Evolutionary conservation across 805 yeast species (phyloP).

Genomic region (Metschnikowia lachancei): DNA sequence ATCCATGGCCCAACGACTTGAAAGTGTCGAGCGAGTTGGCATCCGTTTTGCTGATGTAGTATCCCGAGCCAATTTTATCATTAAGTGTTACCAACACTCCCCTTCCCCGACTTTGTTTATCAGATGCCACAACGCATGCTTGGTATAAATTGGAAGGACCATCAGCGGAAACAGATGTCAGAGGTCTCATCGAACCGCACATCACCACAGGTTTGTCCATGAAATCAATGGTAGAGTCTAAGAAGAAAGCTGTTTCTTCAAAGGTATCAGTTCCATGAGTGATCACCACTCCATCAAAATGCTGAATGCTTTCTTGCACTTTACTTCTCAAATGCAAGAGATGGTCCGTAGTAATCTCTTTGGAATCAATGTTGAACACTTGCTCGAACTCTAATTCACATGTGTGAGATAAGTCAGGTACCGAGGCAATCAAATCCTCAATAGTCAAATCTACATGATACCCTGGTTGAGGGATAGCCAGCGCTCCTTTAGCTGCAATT

Average conservation of each 20-base stretch:
- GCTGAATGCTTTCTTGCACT: constrained; percentile 42
- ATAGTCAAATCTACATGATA: constrained; percentile 50
- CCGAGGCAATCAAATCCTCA: constrained; percentile 36
- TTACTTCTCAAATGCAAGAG: constrained; percentile 46
- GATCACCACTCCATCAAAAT: constrained; percentile 58
- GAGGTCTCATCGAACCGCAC: constrained; percentile 75
- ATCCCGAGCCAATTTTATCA: constrained; percentile 68
- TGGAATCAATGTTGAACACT: constrained; percentile 59
- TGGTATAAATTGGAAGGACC: constrained; percentile 73
- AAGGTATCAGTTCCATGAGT: constrained; percentile 73
- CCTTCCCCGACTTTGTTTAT: constrained; percentile 48
- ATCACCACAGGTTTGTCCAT: constrained; percentile 54
- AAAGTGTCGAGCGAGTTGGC: constrained; percentile 71
- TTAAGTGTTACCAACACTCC: constrained; percentile 64
- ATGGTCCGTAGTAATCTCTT: constrained; percentile 49
- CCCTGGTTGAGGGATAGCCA: constrained; percentile 51
- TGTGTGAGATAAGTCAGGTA: constrained; percentile 54
- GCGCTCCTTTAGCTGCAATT: constrained; percentile 51
- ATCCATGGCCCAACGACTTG: constrained; percentile 66
- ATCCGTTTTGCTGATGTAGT: constrained; percentile 66
- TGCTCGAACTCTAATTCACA: constrained; percentile 63
- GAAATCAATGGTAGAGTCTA: constrained; percentile 46
- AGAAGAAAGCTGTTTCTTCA: constrained; percentile 65
- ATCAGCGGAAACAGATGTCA: constrained; percentile 66
- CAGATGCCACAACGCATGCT: constrained; percentile 62